Conservation (phyloP, 331 rosid species). For the Erythrophleum ivorense region DNA sequence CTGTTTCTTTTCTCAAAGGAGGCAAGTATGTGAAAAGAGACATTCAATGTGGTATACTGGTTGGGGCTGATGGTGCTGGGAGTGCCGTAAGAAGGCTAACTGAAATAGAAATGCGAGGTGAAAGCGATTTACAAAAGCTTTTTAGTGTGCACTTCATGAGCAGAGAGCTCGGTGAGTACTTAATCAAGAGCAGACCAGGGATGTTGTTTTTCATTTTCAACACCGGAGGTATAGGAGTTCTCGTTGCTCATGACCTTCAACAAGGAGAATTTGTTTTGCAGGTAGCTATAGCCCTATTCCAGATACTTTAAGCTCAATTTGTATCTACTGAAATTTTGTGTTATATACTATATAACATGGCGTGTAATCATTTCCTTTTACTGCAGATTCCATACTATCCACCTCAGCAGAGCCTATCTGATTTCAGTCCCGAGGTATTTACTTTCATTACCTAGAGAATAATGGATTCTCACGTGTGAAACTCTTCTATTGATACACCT, state of each 20-base stretch:
- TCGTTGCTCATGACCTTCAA: constrained; percentile 90
- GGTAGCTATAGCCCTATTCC: constrained; percentile 67
- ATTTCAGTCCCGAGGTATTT: constrained; percentile 73
- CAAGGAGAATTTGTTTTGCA: constrained; percentile 91
- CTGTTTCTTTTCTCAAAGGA: constrained; percentile 58
- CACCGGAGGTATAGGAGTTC: constrained; percentile 86
- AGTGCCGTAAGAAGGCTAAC: constrained; percentile 78
- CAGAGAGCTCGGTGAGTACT: constrained; percentile 75
- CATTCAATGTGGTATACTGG: constrained; percentile 61
- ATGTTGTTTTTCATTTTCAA: constrained; percentile 89
- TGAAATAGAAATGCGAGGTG: constrained; percentile 81
- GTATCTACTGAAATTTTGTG: constrained; percentile 33
- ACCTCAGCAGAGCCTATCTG: constrained; percentile 80
- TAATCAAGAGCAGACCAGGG: constrained; percentile 80
- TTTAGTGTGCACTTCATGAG: constrained; percentile 86
- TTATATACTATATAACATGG: no score
- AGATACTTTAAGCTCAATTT: no score
- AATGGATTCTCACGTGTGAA: no score
- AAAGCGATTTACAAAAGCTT: constrained; percentile 82
- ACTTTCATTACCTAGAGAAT: constrained; percentile 23
- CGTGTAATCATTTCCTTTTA: no score
- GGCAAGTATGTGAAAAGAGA: constrained; percentile 59
- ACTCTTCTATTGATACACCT: no score
- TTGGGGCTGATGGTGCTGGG: constrained; percentile 85
- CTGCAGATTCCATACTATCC: constrained; percentile 87